phyloP scores from a whole-genome alignment of 257 asterid genomes.

The Jacaranda mimosifolia region DNA sequence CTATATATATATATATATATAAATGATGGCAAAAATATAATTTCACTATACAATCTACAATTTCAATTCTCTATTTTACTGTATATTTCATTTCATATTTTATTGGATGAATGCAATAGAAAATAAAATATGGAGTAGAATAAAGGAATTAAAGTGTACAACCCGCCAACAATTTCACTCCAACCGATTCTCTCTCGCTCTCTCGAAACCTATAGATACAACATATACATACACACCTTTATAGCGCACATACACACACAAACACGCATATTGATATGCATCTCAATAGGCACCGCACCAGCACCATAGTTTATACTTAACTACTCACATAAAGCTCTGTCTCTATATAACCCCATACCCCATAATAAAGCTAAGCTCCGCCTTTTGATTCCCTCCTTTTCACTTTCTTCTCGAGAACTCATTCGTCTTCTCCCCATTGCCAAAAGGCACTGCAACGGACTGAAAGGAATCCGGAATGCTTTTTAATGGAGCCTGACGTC shows the following conservation, averaged over 20 bases:
- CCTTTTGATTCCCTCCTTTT: constrained; percentile 24
- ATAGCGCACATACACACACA: constrained; percentile 17
- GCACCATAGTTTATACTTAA: background rate
- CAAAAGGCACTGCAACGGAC: constrained; percentile 4
- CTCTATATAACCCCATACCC: constrained; percentile 10
- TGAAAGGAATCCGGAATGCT: constrained; percentile 5
- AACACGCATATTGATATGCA: constrained; percentile 34
- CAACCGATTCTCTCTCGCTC: background rate
- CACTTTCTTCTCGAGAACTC: constrained; percentile 34
- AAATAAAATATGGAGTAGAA: no score
- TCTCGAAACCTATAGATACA: constrained; percentile 21
- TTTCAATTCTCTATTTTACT: no score
- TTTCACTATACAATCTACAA: constrained; percentile 3
- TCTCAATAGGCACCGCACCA: constrained; percentile 25
- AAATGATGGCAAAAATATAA: background rate
- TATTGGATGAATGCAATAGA: no score
- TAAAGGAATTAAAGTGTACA: no score
- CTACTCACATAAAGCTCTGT: background rate
- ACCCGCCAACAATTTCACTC: background rate
- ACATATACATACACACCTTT: constrained; percentile 12
- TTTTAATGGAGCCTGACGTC: constrained; percentile 39
- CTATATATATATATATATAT: background rate
- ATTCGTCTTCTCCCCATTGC: constrained; percentile 31
- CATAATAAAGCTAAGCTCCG: background rate
- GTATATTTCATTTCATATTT: no score